These are phyloP conservation scores for Avena atlantica DNA, from an alignment of 176 grass and related monocot genomes.

Conservation along the genomic window DNA sequence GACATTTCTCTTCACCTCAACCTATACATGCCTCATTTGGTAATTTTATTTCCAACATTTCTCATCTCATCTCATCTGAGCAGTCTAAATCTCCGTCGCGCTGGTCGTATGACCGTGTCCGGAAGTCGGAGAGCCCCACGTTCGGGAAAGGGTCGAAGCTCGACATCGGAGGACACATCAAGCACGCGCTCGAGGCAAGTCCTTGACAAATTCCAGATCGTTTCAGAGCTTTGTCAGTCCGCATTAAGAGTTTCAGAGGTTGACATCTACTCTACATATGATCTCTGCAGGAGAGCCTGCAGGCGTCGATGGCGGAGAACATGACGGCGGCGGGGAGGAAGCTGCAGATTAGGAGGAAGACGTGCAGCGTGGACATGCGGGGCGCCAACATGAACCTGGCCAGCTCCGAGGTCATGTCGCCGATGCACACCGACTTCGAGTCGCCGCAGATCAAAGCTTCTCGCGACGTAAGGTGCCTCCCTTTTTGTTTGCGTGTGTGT, in stretches of 20 bases:
- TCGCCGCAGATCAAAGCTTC: constrained; percentile 82
- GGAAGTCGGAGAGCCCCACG: constrained; percentile 60
- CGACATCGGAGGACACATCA: constrained; percentile 87
- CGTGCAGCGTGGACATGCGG: constrained; percentile 58
- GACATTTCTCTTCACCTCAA: too few species aligned
- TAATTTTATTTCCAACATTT: neutral
- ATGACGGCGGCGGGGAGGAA: constrained; percentile 33
- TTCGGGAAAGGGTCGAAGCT: constrained; percentile 53
- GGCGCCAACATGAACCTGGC: constrained; percentile 7
- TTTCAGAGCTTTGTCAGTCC: too few species aligned
- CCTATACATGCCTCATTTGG: neutral
- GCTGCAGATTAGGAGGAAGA: constrained; percentile 78
- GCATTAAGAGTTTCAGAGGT: too few species aligned
- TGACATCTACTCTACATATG: too few species aligned
- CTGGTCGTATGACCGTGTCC: constrained; percentile 62
- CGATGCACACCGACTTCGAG: constrained; percentile 55
- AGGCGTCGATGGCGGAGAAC: constrained; percentile 46
- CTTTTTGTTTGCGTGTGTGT: constrained; percentile 3
- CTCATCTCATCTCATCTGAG: constrained; percentile 24
- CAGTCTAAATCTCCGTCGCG: constrained; percentile 47
- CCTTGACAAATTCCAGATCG: neutral
- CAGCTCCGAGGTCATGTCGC: constrained; percentile 40
- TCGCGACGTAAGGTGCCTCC: constrained; percentile 94
- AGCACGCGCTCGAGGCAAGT: constrained; percentile 71
- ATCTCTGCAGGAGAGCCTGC: constrained; percentile 58